A percentile compares a stretch with the other conserved stretches of the same genome.
These are phyloP conservation scores for Chalciporus piperatus DNA, from an alignment of 768 basidiomycete species.

Conservation along the genomic window DNA sequence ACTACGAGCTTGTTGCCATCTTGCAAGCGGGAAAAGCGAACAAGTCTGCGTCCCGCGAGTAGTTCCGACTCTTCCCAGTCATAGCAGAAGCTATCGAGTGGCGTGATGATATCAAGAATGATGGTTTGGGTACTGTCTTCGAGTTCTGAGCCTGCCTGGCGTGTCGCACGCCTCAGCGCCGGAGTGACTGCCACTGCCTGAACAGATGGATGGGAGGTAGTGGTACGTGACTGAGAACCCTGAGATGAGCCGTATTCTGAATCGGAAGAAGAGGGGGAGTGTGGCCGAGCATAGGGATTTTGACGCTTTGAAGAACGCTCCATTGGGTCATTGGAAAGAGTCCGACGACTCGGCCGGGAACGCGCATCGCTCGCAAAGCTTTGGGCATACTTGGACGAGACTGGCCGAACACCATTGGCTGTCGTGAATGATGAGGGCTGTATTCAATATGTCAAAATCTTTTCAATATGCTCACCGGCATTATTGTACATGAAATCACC, in stretches of 20 bases:
- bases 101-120: conserved; percentile 57
- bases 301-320: conserved; percentile 36
- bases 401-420: conserved; percentile 3
- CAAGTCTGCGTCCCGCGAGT: conserved; percentile 71
- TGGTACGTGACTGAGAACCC: conserved; percentile 23
- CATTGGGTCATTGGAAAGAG: conserved; percentile 19
- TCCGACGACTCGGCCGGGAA: conserved; percentile 28
- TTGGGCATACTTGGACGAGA: neutral
- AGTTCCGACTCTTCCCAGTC: conserved; percentile 68
- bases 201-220: neutral
- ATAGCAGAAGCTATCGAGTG: conserved; percentile 51
- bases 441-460: no score
- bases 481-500: conserved; percentile 70
- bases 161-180: conserved; percentile 23
- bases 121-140: conserved; percentile 52
- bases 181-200: conserved; percentile 6
- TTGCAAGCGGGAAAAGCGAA: conserved; percentile 79
- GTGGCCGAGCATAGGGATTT: conserved; percentile 39
- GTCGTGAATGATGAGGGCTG: neutral
- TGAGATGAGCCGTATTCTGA: conserved; percentile 33
- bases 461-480: conserved; percentile 32
- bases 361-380: conserved; percentile 1
- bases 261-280: conserved; percentile 40
- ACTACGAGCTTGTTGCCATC: conserved; percentile 75
- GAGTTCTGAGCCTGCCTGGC: conserved; percentile 24